These are phyloP conservation scores for Thielaviopsis cerberus DNA, from an alignment of 2,329 filamentous ascomycete species.

Conservation along the genomic window DNA sequence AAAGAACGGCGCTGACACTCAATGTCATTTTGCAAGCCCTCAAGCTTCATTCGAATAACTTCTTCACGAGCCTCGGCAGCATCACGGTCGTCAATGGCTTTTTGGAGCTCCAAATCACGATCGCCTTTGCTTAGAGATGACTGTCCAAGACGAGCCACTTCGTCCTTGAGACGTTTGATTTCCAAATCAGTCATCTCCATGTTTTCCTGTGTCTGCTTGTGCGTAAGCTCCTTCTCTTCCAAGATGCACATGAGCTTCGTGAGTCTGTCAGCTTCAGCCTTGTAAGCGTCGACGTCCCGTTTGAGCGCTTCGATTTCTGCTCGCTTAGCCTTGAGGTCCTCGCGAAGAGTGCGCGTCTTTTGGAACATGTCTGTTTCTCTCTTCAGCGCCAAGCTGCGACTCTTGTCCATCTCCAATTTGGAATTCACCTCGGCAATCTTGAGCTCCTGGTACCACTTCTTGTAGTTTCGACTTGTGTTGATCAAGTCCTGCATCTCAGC, in stretches of 20 bases:
- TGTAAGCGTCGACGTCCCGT: slow-evolving; percentile 37
- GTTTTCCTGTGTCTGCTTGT: slow-evolving; percentile 44
- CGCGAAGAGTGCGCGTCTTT: slow-evolving; percentile 46
- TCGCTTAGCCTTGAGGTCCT: slow-evolving; percentile 50
- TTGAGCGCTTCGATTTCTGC: slow-evolving; percentile 37
- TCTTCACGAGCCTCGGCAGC: slow-evolving; percentile 40
- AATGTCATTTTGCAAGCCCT: slow-evolving; percentile 29
- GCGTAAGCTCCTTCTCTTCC: slow-evolving; percentile 48
- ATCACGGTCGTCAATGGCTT: slow-evolving; percentile 37
- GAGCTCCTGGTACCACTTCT: slow-evolving; percentile 53
- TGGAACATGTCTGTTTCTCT: slow-evolving; percentile 54
- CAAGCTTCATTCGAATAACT: slow-evolving; percentile 38
- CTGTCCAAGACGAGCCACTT: slow-evolving; percentile 41
- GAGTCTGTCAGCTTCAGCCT: slow-evolving; percentile 44
- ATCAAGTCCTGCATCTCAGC: slow-evolving; percentile 69
- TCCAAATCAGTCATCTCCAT: slow-evolving; percentile 43
- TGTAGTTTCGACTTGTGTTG: slow-evolving; percentile 55
- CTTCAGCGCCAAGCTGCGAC: slow-evolving; percentile 55
- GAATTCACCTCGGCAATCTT: slow-evolving; percentile 52
- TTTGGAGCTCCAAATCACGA: slow-evolving; percentile 40
- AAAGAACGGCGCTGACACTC: slow-evolving; percentile 25
- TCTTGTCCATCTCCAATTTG: slow-evolving; percentile 53
- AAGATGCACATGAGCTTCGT: slow-evolving; percentile 46
- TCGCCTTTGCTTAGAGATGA: slow-evolving; percentile 45
- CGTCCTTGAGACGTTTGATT: slow-evolving; percentile 37